phyloP scores from a whole-genome alignment of 1,284 basidiomycete genomes.

The Naganishia sp. region DNA sequence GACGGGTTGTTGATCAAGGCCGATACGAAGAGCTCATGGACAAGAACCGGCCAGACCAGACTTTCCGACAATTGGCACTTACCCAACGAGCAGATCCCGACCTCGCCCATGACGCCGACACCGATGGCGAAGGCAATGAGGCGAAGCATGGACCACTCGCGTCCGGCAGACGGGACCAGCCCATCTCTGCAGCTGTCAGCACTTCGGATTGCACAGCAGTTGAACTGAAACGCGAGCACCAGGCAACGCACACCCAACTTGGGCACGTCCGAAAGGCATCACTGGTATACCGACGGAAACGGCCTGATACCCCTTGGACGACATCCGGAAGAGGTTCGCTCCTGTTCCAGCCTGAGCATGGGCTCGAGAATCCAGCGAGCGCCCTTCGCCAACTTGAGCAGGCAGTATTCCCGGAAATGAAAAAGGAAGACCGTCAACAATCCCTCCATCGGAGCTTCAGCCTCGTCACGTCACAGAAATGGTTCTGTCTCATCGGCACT shows the following conservation, averaged over 20 bases:
- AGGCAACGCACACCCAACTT: too few relatives aligned
- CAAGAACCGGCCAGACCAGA: slow-evolving; percentile 37
- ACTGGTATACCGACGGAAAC: not conserved
- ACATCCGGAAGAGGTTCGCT: slow-evolving; percentile 2
- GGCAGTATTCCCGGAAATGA: slow-evolving; percentile 4
- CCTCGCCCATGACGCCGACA: not conserved
- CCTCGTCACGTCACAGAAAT: slow-evolving; percentile 30
- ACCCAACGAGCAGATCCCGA: slow-evolving; percentile 31
- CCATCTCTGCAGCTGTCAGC: too few relatives aligned
- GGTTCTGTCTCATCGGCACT: slow-evolving; percentile 33
- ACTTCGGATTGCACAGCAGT: too few relatives aligned
- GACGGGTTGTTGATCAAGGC: slow-evolving; percentile 52
- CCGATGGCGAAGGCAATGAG: too few relatives aligned
- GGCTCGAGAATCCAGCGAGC: not conserved
- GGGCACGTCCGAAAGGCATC: too few relatives aligned
- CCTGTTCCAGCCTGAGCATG: slow-evolving; percentile 14
- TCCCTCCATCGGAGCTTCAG: slow-evolving; percentile 34
- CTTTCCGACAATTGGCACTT: slow-evolving; percentile 39
- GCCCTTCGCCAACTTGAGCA: slow-evolving; percentile 10
- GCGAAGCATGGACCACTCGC: too few relatives aligned
- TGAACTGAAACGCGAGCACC: too few relatives aligned
- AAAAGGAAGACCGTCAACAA: slow-evolving; percentile 3
- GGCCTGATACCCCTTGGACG: slow-evolving; percentile 14
- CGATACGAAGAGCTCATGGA: slow-evolving; percentile 52
- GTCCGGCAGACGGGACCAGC: too few relatives aligned